Evolutionary conservation across 331 rosid genomes (phyloP).

Genomic region (Rhamnella rubrinervis): DNA sequence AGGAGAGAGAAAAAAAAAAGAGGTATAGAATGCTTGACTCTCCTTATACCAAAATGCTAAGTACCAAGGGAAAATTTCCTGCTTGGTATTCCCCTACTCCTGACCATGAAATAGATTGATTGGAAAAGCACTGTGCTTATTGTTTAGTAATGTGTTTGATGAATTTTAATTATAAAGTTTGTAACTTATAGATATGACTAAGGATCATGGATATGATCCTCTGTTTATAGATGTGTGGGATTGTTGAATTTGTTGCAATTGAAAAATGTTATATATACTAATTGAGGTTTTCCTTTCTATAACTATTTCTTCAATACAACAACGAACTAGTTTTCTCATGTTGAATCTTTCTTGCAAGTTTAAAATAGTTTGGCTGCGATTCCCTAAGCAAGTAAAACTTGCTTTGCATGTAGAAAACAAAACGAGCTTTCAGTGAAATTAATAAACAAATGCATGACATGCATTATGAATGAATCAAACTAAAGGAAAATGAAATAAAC

Average conservation of each 20-base stretch:
- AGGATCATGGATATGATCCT: too few species aligned
- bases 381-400: too few species aligned
- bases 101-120: conserved; percentile 81
- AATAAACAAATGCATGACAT: too few species aligned
- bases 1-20: conserved; percentile 72
- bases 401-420: too few species aligned
- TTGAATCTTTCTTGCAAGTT: neutral
- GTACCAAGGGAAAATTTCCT: conserved; percentile 67
- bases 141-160: too few species aligned
- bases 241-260: conserved; percentile 4
- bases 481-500: too few species aligned
- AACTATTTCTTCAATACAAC: neutral
- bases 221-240: neutral
- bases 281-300: neutral
- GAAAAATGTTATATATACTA: neutral
- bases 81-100: conserved; percentile 84
- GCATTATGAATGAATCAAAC: too few species aligned
- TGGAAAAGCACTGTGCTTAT: neutral
- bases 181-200: neutral
- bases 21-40: conserved; percentile 73
- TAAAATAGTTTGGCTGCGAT: too few species aligned
- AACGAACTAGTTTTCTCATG: neutral
- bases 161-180: conserved; percentile 11
- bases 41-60: conserved; percentile 59
- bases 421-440: too few species aligned